These are phyloP conservation scores for Mycena alexandri DNA, from an alignment of 768 basidiomycete species.

Conservation along the genomic window DNA sequence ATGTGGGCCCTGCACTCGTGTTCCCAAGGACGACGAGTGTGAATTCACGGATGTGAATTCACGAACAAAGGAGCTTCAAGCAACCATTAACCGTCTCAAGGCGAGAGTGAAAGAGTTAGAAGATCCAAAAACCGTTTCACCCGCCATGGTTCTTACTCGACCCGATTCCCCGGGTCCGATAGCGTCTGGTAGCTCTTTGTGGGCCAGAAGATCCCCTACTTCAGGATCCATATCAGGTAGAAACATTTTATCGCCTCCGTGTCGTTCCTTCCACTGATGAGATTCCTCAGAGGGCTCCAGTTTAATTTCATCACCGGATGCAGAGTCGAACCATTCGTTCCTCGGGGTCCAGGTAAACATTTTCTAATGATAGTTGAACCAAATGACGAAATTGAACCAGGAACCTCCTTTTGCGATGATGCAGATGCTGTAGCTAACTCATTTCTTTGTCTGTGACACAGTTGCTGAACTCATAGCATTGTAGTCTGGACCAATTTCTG, in stretches of 20 bases:
- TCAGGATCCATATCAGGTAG: slow-evolving; percentile 30
- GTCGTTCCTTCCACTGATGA: background rate
- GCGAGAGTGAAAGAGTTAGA: slow-evolving; percentile 54
- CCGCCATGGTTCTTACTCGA: slow-evolving; percentile 23
- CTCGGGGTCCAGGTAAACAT: slow-evolving; percentile 27
- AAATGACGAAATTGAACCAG: slow-evolving; percentile 5
- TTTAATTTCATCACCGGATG: slow-evolving; percentile 26
- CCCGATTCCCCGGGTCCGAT: background rate
- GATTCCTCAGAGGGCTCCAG: slow-evolving; percentile 20
- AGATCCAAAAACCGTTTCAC: slow-evolving; percentile 36
- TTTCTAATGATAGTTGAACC: no score
- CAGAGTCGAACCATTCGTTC: slow-evolving; percentile 26
- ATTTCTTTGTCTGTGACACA: background rate
- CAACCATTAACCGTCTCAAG: slow-evolving; percentile 52
- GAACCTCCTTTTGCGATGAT: slow-evolving; percentile 34
- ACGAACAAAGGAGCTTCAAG: slow-evolving; percentile 55
- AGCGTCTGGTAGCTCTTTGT: slow-evolving; percentile 6
- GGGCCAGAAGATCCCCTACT: slow-evolving; percentile 17
- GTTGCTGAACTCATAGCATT: background rate
- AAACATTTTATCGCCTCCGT: background rate
- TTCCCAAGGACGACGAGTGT: slow-evolving; percentile 56
- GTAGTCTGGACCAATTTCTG: slow-evolving; percentile 35
- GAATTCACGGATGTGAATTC: slow-evolving; percentile 60
- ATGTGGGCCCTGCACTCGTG: slow-evolving; percentile 57
- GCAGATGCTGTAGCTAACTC: slow-evolving; percentile 24